phyloP scores from a whole-genome alignment of 345 rosid species.

The Populus simonii region DNA sequence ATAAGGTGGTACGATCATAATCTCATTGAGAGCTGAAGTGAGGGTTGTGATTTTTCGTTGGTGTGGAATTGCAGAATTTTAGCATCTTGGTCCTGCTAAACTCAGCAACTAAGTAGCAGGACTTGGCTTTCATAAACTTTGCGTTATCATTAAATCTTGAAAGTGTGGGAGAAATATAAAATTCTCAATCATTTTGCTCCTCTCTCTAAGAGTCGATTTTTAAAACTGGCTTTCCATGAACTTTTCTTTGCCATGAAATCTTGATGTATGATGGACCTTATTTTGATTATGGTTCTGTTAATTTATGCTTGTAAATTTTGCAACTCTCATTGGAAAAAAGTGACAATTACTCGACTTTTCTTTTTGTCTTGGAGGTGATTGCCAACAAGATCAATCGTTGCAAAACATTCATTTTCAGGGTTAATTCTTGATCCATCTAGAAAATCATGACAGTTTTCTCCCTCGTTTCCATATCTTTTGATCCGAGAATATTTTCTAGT shows the following conservation, averaged over 20 bases:
- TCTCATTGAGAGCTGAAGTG: not conserved
- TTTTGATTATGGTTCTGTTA: not conserved
- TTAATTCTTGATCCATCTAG: slow-evolving; percentile 24
- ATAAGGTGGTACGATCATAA: not conserved
- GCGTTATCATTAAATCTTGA: not conserved
- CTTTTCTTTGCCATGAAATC: not conserved
- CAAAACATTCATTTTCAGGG: slow-evolving; percentile 82
- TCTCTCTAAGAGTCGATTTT: not conserved
- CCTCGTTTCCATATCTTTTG: not conserved
- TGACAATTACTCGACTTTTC: not conserved
- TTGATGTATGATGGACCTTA: not conserved
- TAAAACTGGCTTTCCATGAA: not conserved
- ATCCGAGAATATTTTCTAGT: not conserved
- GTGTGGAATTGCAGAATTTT: not conserved
- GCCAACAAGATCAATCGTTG: slow-evolving; percentile 87
- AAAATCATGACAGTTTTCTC: not conserved
- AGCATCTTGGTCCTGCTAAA: not conserved
- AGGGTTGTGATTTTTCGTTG: not conserved
- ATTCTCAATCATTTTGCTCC: not conserved
- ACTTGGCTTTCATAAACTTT: not conserved
- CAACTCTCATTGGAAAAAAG: not conserved
- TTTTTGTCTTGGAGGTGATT: slow-evolving; percentile 48
- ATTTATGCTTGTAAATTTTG: not conserved
- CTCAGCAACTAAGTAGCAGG: not conserved
- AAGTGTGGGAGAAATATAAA: not conserved